Conservation (phyloP, 768 basidiomycete species). For the Suillus alpinus region DNA sequence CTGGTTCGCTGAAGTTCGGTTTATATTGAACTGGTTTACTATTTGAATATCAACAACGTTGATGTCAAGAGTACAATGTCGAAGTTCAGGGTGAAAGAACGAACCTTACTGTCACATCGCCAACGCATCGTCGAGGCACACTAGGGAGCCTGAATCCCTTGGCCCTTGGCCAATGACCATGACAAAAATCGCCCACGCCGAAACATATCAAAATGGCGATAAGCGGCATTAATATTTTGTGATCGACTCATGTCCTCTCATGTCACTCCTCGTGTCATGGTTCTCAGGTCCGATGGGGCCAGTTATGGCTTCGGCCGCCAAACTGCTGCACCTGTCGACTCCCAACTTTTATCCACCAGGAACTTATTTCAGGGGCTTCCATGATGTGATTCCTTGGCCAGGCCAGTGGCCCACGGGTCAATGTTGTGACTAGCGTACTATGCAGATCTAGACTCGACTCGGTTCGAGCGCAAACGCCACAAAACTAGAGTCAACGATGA, state of each 20-base stretch:
- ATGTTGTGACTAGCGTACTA: not conserved
- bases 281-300: not conserved
- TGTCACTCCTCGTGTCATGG: not conserved
- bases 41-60: not conserved
- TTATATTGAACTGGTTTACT: not conserved
- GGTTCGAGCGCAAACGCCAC: not conserved
- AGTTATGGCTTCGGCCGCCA: not conserved
- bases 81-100: too few species aligned
- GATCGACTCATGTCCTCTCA: not conserved
- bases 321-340: not conserved
- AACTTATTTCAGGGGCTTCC: not conserved
- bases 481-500: not conserved
- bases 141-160: too few species aligned
- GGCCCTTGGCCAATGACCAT: too few species aligned
- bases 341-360: not conserved
- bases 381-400: not conserved
- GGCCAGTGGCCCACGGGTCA: not conserved
- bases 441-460: not conserved
- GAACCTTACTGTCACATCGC: too few species aligned
- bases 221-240: too few species aligned
- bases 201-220: too few species aligned
- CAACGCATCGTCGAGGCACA: too few species aligned
- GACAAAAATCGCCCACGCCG: too few species aligned
- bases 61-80: too few species aligned
- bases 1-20: not conserved